Percentiles rank a stretch among this genome's conserved stretches.
These are phyloP conservation scores for Ziziphus jujuba DNA, from an alignment of 306 rosid species.

Conservation along the genomic window DNA sequence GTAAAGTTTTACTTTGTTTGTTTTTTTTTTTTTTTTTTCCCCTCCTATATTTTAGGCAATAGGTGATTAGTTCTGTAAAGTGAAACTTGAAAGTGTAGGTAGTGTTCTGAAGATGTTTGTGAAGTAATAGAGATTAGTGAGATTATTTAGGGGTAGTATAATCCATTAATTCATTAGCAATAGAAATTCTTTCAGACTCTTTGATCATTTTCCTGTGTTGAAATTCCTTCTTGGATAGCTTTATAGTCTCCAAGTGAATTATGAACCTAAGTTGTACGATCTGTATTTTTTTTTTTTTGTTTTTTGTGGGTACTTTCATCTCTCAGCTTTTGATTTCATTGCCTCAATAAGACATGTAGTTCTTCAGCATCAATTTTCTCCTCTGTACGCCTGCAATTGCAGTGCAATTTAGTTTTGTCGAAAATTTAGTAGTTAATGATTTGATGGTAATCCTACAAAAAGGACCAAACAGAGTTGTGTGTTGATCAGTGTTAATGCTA, in stretches of 20 bases:
- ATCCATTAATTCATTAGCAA: conserved; percentile 28
- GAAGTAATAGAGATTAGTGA: conserved; percentile 14
- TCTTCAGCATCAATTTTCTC: too few species aligned
- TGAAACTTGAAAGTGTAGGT: conserved; percentile 27
- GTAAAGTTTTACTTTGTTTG: conserved; percentile 12
- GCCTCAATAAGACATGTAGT: not conserved
- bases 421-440: too few species aligned
- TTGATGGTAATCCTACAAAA: too few species aligned
- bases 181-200: conserved; percentile 29
- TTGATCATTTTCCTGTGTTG: not conserved
- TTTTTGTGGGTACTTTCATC: not conserved
- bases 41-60: not conserved
- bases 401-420: too few species aligned
- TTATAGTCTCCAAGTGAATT: not conserved
- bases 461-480: too few species aligned
- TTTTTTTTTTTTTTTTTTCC: not conserved
- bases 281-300: not conserved
- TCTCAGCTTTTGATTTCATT: not conserved
- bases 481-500: too few species aligned
- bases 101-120: conserved; percentile 22
- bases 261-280: not conserved
- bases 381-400: too few species aligned
- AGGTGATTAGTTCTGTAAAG: conserved; percentile 18
- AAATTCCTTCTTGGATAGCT: not conserved
- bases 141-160: conserved; percentile 21